Evolutionary conservation across 345 rosid genomes (phyloP), one percentile per base, ranked within the genome.

Genomic region (Lagerstroemia speciosa): DNA sequence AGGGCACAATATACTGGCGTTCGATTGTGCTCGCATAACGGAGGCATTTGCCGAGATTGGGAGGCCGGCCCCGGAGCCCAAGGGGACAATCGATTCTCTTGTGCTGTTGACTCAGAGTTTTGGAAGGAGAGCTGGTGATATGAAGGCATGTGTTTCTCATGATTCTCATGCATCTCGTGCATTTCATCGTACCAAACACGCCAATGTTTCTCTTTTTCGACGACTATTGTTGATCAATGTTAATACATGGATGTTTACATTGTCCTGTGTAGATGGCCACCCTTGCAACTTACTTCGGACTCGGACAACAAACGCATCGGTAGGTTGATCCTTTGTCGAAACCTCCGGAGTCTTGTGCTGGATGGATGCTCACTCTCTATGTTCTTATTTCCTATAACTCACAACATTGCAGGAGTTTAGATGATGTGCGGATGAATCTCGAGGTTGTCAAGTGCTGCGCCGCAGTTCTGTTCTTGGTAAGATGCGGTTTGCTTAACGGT

Each of bases 381-480:
- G 3, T 50, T 67, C 46, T 3, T 45, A 61, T 37, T 33, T 12
- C 48, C 66, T 26, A 62, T 65, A 74, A 65, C 8, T 75, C n/a
- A n/a, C 62, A 50, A 20, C 67, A 64, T 65, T 67, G 69, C 85
- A 94, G 99, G 92, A 94, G 99, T 81, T 81, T 94, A 66, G 99
- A 86, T 61, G 99, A 94, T 83, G 96, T 91, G 57, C 74, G 90
- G 46, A 85, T 94, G 97, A 94, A 94, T 79, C 88, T 94, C 73
- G 96, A 94, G 83, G 96, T 91, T 76, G 66, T 94, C 50, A 94
- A 94, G 77, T 80, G 82, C 36, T 94, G 99, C 79, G 97, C 97
- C 11, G 85, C 97, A 2, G 99, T 91, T 72, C 78, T 94, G 70
- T 85, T 94, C 83, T 73, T 94, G 95, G 99, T 91, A 84, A 76